Evolutionary conservation across 2,329 filamentous ascomycete genomes (phyloP).

Genomic region (Colletotrichum abscissum): DNA sequence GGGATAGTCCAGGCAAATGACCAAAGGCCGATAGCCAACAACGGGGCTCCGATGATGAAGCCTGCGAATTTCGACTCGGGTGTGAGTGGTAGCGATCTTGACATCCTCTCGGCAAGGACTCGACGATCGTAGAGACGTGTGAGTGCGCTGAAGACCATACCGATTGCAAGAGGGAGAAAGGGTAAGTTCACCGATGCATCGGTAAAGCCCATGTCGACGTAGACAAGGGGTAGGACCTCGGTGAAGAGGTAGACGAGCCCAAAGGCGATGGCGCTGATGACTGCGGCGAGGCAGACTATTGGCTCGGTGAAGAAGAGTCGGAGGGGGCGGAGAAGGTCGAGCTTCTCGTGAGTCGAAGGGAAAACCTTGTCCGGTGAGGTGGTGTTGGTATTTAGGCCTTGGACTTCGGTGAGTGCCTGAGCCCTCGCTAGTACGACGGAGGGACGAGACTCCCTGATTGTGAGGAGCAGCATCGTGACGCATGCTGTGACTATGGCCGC

Average conservation of each 20-base stretch:
- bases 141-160: conserved; percentile 1
- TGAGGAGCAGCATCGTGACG: background rate
- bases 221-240: conserved; percentile 7
- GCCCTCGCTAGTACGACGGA: conserved; percentile 4
- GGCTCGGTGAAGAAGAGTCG: conserved; percentile 21
- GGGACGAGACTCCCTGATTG: conserved; percentile 20
- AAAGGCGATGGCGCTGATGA: conserved; percentile 11
- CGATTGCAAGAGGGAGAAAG: background rate
- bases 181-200: conserved; percentile 7
- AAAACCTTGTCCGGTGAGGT: background rate
- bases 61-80: conserved; percentile 39
- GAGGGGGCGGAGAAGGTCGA: conserved; percentile 9
- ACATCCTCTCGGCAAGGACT: background rate
- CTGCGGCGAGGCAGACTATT: conserved; percentile 12
- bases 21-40: conserved; percentile 56
- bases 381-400: background rate
- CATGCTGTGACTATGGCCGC: conserved; percentile 15
- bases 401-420: background rate
- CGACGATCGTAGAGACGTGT: conserved; percentile 12
- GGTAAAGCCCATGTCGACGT: background rate
- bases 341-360: background rate
- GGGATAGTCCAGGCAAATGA: conserved; percentile 60
- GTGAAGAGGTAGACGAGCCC: conserved; percentile 25
- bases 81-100: conserved; percentile 12
- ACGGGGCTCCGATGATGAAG: conserved; percentile 55